A percentile compares a stretch with the other conserved stretches of the same genome.
These are phyloP conservation scores for Penicillium canariense DNA, from an alignment of 495 filamentous ascomycete genomes.

Conservation along the genomic window DNA sequence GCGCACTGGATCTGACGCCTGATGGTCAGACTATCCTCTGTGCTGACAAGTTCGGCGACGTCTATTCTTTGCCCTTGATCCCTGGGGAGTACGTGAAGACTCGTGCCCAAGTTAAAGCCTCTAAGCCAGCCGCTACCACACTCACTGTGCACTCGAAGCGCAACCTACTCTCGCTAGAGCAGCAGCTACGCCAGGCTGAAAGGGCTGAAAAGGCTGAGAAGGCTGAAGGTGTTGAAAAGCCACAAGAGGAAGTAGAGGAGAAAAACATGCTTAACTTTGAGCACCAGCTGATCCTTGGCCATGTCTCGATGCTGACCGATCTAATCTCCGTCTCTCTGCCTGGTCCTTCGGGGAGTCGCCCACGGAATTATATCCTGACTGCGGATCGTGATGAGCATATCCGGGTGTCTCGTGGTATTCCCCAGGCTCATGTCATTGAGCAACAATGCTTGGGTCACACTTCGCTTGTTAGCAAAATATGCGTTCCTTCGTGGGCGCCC, in stretches of 20 bases:
- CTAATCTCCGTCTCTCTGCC: constrained; percentile 49
- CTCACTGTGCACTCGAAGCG: constrained; percentile 81
- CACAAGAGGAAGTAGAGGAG: constrained; percentile 38
- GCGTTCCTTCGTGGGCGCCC: constrained; percentile 53
- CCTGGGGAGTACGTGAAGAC: constrained; percentile 36
- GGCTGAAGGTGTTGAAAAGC: constrained; percentile 33
- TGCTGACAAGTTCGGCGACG: constrained; percentile 95
- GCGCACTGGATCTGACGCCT: constrained; percentile 64
- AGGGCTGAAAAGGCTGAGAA: constrained; percentile 37
- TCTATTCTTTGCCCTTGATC: constrained; percentile 81
- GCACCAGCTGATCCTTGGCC: constrained; percentile 75
- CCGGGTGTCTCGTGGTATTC: constrained; percentile 77
- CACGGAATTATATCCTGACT: constrained; percentile 72
- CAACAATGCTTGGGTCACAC: constrained; percentile 82
- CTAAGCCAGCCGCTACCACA: constrained; percentile 60
- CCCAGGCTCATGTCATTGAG: constrained; percentile 87
- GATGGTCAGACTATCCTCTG: constrained; percentile 69
- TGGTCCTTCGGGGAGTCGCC: constrained; percentile 23
- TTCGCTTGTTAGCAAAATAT: constrained; percentile 75
- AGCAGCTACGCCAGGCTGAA: constrained; percentile 59
- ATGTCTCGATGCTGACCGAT: constrained; percentile 90
- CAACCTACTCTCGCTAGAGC: constrained; percentile 71
- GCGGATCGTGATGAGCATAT: constrained; percentile 97
- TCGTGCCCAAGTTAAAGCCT: constrained; percentile 28
- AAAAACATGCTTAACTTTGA: constrained; percentile 57